phyloP scores from a whole-genome alignment of 768 basidiomycete genomes.

The Trichaptum fuscoviolaceum region DNA sequence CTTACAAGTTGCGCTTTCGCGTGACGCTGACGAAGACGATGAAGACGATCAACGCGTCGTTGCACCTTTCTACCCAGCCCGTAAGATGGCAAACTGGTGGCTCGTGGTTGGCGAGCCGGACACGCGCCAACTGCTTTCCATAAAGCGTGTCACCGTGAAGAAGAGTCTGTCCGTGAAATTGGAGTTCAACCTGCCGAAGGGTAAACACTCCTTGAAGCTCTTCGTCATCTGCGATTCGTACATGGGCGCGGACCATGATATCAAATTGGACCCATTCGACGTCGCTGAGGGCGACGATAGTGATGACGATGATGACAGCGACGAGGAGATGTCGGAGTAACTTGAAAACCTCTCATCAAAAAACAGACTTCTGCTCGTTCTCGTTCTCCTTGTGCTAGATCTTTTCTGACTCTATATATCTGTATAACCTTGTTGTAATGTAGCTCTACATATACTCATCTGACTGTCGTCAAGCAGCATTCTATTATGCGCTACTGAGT shows the following conservation, averaged over 20 bases:
- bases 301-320: conserved; percentile 71
- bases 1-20: conserved; percentile 71
- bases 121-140: conserved; percentile 76
- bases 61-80: conserved; percentile 89
- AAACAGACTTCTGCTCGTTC: background rate
- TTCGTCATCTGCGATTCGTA: conserved; percentile 94
- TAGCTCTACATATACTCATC: background rate
- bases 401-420: background rate
- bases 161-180: conserved; percentile 75
- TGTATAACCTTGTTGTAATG: background rate
- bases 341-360: background rate
- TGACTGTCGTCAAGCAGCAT: background rate
- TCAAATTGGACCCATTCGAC: conserved; percentile 74
- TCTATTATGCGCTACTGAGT: background rate
- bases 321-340: conserved; percentile 56
- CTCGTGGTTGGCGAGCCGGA: conserved; percentile 84
- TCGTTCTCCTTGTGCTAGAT: background rate
- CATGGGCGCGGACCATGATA: conserved; percentile 88
- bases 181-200: conserved; percentile 85
- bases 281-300: conserved; percentile 90
- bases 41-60: conserved; percentile 73
- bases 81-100: conserved; percentile 97
- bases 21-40: conserved; percentile 65
- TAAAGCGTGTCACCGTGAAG: conserved; percentile 82
- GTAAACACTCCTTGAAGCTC: conserved; percentile 74